A percentile compares a stretch with the other conserved stretches of the same genome.
Evolutionary conservation across 257 asterid species (phyloP).

Genomic region (Solanum gandarillasii): DNA sequence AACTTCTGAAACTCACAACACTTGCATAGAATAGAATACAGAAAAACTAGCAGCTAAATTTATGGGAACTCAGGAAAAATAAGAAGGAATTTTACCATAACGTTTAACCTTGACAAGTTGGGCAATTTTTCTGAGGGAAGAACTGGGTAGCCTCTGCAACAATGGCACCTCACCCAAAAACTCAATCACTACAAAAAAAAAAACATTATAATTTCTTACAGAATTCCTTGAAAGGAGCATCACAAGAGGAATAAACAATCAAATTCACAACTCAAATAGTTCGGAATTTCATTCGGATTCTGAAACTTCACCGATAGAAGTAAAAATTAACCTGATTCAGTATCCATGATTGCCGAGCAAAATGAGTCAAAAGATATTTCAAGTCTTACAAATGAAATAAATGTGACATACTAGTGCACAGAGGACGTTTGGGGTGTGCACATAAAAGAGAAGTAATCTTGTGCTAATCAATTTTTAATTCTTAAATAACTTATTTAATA

Average conservation of each 20-base stretch:
- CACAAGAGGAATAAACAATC: background rate
- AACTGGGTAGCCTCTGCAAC: slow-evolving; percentile 79
- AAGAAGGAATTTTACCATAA: slow-evolving; percentile 33
- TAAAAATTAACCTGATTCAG: background rate
- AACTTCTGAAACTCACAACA: background rate
- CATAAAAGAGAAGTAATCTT: background rate
- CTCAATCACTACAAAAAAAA: slow-evolving; percentile 53
- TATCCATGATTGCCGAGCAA: background rate
- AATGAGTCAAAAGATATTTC: background rate
- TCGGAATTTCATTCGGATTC: background rate
- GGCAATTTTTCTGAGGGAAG: slow-evolving; percentile 68
- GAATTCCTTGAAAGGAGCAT: background rate
- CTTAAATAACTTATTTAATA: background rate
- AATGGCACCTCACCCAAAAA: slow-evolving; percentile 83
- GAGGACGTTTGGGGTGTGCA: background rate
- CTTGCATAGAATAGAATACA: background rate
- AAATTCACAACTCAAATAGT: background rate
- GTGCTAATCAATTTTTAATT: background rate
- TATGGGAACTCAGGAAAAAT: background rate
- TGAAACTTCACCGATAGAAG: background rate
- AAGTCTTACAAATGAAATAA: background rate
- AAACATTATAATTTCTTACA: background rate
- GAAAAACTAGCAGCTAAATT: background rate
- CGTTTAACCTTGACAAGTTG: slow-evolving; percentile 45
- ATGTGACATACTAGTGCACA: background rate